Evolutionary conservation across 2,329 filamentous ascomycete species (phyloP).

Genomic region (Ceratocystis colombiana): DNA sequence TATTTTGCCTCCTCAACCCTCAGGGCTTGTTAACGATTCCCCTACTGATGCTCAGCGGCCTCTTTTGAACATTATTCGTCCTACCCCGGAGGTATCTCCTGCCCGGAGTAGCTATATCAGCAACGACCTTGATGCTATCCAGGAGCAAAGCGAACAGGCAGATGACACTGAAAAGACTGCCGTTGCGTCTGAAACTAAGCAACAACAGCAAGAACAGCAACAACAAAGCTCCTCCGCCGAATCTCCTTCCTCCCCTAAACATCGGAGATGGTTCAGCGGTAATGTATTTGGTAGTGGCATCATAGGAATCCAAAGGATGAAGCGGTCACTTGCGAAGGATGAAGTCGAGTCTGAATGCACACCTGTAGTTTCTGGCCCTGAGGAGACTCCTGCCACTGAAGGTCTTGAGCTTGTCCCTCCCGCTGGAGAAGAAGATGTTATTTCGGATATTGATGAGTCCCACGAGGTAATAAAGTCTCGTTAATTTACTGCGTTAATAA

Average conservation of each 20-base stretch:
- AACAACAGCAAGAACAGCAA: background rate
- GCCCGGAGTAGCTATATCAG: conserved; percentile 26
- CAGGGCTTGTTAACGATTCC: conserved; percentile 37
- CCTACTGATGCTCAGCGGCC: conserved; percentile 48
- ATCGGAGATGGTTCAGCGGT: background rate
- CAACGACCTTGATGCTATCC: conserved; percentile 17
- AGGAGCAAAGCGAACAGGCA: conserved; percentile 7
- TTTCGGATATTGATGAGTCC: conserved; percentile 24
- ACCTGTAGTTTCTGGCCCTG: background rate
- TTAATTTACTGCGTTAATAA: conserved; percentile 1
- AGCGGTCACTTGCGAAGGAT: background rate
- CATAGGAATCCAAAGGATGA: background rate
- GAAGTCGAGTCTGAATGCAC: background rate
- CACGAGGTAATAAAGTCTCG: conserved; percentile 19
- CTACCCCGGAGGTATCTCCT: conserved; percentile 50
- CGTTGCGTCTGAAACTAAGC: background rate
- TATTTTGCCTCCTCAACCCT: conserved; percentile 28
- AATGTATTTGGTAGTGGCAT: conserved; percentile 2
- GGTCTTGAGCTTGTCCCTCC: conserved; percentile 9
- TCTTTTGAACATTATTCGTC: conserved; percentile 50
- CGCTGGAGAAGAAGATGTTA: conserved; percentile 18
- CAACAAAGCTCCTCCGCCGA: background rate
- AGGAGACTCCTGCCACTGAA: background rate
- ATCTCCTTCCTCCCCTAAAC: conserved; percentile 1
- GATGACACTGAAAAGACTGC: background rate